These are phyloP conservation scores for Sclerotinia minor DNA, from an alignment of 2,329 filamentous ascomycete genomes.

Conservation along the genomic window DNA sequence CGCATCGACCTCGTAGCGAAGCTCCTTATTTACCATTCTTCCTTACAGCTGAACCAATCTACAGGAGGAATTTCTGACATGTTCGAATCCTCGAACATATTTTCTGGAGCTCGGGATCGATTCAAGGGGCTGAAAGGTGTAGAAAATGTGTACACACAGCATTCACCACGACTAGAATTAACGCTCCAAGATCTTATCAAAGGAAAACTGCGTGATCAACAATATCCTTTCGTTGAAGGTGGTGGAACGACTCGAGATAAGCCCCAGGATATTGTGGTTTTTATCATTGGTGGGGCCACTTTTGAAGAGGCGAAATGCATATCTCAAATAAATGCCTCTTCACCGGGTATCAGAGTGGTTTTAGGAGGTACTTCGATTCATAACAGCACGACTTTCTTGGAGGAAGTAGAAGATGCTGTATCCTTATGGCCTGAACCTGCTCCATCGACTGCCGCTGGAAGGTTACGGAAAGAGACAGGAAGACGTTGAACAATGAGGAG, in stretches of 20 bases:
- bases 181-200: slow-evolving; percentile 94
- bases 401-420: slow-evolving; percentile 89
- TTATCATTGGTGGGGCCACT: slow-evolving; percentile 89
- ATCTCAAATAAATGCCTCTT: slow-evolving; percentile 88
- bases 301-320: slow-evolving; percentile 98
- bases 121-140: slow-evolving; percentile 96
- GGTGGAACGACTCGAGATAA: slow-evolving; percentile 87
- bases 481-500: slow-evolving; percentile 31
- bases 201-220: slow-evolving; percentile 78
- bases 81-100: slow-evolving; percentile 88
- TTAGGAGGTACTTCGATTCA: slow-evolving; percentile 85
- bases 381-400: slow-evolving; percentile 83
- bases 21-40: slow-evolving; percentile 81
- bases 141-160: slow-evolving; percentile 98
- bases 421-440: slow-evolving; percentile 76
- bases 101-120: slow-evolving; percentile 80
- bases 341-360: slow-evolving; percentile 84
- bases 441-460: slow-evolving; percentile 41
- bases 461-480: slow-evolving; percentile 41
- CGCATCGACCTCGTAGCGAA: slow-evolving; percentile 79
- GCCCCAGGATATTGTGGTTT: slow-evolving; percentile 93
- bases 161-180: slow-evolving; percentile 82
- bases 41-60: slow-evolving; percentile 75
- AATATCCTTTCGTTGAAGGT: slow-evolving; percentile 92
- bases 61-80: slow-evolving; percentile 82